Percentiles rank a stretch among this genome's conserved stretches.
Conservation (phyloP, 441 rosid species). For the Gossypium trilobum region DNA sequence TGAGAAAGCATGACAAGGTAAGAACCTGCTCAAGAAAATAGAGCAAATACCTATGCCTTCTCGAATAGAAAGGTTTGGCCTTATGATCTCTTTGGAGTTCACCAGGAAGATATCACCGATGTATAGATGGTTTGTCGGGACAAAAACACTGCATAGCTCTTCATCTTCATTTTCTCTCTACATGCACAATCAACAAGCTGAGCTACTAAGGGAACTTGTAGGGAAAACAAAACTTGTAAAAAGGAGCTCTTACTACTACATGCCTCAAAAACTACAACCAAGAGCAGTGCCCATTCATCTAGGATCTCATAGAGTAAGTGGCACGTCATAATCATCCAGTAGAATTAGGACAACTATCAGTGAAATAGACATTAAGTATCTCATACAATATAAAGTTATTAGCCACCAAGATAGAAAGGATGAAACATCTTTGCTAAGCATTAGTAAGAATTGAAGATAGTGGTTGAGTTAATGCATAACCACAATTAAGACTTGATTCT, state of each 20-base stretch:
- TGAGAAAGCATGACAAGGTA: not conserved
- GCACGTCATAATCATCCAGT: not conserved
- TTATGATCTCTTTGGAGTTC: constrained; percentile 67
- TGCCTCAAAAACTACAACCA: not conserved
- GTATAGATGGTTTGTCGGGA: constrained; percentile 88
- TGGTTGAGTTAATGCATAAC: not conserved
- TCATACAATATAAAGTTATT: not conserved
- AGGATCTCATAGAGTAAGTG: not conserved
- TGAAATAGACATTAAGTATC: not conserved
- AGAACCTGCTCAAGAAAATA: not conserved
- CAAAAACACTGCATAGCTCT: constrained; percentile 76
- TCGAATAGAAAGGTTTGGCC: constrained; percentile 77
- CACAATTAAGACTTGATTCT: not conserved
- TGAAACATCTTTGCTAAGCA: not conserved
- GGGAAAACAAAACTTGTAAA: not conserved
- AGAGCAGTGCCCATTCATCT: not conserved
- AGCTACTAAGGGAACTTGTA: constrained; percentile 8
- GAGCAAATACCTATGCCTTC: constrained; percentile 67
- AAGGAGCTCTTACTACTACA: not conserved
- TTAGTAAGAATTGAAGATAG: not conserved
- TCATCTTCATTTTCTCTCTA: constrained; percentile 80
- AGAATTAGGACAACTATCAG: not conserved
- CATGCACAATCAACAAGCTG: constrained; percentile 13
- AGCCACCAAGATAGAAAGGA: not conserved
- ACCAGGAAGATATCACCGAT: constrained; percentile 81